Evolutionary conservation across 306 rosid genomes (phyloP).

Genomic region (Acacia confusa): DNA sequence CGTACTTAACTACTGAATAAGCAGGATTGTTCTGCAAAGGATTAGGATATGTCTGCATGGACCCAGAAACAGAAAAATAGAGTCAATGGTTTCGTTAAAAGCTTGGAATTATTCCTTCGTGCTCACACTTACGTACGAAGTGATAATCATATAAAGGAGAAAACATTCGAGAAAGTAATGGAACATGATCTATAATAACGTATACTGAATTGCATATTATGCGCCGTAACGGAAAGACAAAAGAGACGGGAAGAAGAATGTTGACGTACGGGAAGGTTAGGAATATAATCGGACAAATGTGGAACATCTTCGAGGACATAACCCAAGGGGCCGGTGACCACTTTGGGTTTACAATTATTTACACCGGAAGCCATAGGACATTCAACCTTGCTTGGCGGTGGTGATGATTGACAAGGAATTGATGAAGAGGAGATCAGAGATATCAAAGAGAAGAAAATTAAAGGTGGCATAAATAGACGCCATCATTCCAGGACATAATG

Average conservation of each 20-base stretch:
- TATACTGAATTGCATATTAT: too few species aligned
- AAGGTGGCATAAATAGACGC: background rate
- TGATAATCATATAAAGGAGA: background rate
- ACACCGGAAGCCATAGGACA: constrained; percentile 37
- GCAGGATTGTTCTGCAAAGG: constrained; percentile 94
- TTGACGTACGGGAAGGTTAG: constrained; percentile 66
- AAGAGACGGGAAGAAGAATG: background rate
- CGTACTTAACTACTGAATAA: constrained; percentile 91
- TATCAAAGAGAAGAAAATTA: background rate
- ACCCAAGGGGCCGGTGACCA: constrained; percentile 56
- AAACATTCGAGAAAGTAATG: background rate
- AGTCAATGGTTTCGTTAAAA: background rate
- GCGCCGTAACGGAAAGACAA: background rate
- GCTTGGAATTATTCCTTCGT: background rate
- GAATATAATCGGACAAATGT: constrained; percentile 71
- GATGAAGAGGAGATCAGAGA: background rate
- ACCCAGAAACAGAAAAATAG: constrained; percentile 14
- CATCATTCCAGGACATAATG: constrained; percentile 22
- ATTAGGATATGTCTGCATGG: constrained; percentile 69
- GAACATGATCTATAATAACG: too few species aligned
- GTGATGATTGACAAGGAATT: background rate
- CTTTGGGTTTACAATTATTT: constrained; percentile 31
- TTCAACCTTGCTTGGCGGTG: background rate
- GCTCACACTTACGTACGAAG: background rate
- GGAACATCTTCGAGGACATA: constrained; percentile 89